phyloP scores from a whole-genome alignment of 495 filamentous ascomycete species.

The Lasiosphaeriaceae sp. region DNA sequence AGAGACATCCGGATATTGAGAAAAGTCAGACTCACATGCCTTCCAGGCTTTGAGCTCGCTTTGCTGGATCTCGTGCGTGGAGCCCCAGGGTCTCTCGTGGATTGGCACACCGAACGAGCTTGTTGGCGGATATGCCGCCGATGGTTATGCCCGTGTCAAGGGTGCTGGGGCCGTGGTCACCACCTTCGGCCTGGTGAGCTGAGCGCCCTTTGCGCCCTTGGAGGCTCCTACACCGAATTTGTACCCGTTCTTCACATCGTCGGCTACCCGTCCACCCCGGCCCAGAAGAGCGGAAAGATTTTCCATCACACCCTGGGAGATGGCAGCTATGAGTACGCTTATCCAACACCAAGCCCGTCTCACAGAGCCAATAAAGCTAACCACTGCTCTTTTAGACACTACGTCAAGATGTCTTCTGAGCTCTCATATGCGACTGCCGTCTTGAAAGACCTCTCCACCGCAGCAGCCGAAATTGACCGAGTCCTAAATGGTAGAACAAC shows the following conservation, averaged over 20 bases:
- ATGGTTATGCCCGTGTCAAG: slow-evolving; percentile 68
- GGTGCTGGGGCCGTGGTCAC: slow-evolving; percentile 63
- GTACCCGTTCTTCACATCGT: slow-evolving; percentile 64
- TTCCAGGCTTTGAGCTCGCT: slow-evolving; percentile 44
- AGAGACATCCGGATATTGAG: neutral
- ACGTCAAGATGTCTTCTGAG: slow-evolving; percentile 35
- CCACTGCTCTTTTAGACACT: slow-evolving; percentile 21
- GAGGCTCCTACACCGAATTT: slow-evolving; percentile 59
- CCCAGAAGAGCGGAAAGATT: slow-evolving; percentile 49
- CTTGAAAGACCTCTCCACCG: slow-evolving; percentile 27
- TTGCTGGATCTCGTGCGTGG: slow-evolving; percentile 60
- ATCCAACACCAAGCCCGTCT: neutral
- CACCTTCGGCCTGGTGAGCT: slow-evolving; percentile 72
- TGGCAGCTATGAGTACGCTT: slow-evolving; percentile 13
- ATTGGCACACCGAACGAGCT: slow-evolving; percentile 67
- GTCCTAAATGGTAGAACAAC: slow-evolving; percentile 27
- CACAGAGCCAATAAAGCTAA: neutral
- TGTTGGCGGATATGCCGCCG: slow-evolving; percentile 58
- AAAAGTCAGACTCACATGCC: neutral
- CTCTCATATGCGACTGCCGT: slow-evolving; percentile 34
- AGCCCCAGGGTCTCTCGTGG: slow-evolving; percentile 57
- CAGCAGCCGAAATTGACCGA: slow-evolving; percentile 38
- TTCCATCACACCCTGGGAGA: slow-evolving; percentile 26
- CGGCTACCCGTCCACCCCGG: slow-evolving; percentile 51
- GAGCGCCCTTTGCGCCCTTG: slow-evolving; percentile 64